These are phyloP conservation scores for Camellia oleifera DNA, from an alignment of 179 eudicot genomes.

Conservation along the genomic window DNA sequence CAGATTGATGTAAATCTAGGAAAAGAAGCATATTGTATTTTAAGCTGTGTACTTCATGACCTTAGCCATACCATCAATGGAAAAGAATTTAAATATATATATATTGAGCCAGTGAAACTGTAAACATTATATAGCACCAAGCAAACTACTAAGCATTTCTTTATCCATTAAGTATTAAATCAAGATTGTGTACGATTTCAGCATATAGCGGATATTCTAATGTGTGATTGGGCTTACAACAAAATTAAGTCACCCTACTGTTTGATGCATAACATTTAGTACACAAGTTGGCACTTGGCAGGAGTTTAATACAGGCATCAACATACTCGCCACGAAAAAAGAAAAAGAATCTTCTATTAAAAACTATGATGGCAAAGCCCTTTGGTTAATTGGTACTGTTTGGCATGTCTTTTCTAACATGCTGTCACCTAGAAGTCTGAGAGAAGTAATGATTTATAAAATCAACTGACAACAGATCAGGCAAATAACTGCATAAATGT, in stretches of 20 bases:
- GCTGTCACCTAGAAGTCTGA: neutral
- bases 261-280: neutral
- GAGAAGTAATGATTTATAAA: neutral
- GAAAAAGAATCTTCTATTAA: neutral
- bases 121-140: neutral
- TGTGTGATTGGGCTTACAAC: neutral
- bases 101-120: neutral
- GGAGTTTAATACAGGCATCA: constrained; percentile 11
- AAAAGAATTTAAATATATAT: neutral
- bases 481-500: neutral
- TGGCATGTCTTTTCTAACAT: neutral
- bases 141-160: neutral
- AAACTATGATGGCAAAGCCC: neutral
- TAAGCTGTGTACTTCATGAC: neutral
- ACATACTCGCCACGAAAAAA: neutral
- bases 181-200: neutral
- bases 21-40: neutral
- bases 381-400: neutral
- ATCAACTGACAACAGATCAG: neutral
- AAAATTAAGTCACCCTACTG: neutral
- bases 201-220: neutral
- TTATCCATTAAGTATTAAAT: neutral
- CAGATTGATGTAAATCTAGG: constrained; percentile 6
- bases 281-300: neutral
- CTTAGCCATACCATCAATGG: constrained; percentile 4